Conservation (phyloP, 1,139 yeast species). For the Yamadazyma diddensiae region DNA sequence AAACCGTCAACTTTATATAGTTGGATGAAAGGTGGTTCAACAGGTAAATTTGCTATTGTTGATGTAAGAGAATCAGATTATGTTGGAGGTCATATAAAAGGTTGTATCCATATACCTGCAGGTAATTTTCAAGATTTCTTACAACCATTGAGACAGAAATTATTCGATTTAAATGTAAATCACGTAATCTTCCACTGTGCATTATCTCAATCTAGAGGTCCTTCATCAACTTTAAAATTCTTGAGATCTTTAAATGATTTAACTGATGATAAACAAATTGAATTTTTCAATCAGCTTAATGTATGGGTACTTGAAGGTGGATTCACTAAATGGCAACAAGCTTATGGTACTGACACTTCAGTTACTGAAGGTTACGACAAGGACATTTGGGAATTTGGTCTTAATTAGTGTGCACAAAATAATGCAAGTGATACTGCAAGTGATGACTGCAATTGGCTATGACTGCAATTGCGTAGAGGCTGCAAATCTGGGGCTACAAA, state of each 20-base stretch:
- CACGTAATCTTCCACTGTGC: constrained; percentile 88
- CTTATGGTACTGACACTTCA: constrained; percentile 61
- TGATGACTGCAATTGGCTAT: too few relatives aligned
- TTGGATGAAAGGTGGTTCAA: constrained; percentile 44
- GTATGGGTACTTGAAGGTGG: constrained; percentile 83
- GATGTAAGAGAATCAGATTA: constrained; percentile 87
- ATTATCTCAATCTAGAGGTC: constrained; percentile 86
- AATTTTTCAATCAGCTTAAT: constrained; percentile 35
- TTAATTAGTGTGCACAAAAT: too few relatives aligned
- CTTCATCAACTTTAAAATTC: constrained; percentile 72
- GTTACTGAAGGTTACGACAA: constrained; percentile 69
- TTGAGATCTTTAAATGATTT: constrained; percentile 49
- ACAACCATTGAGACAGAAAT: constrained; percentile 38
- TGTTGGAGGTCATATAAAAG: constrained; percentile 65
- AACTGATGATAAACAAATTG: constrained; percentile 22
- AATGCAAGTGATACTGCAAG: too few relatives aligned
- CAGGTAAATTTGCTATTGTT: constrained; percentile 59
- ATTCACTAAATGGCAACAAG: constrained; percentile 76
- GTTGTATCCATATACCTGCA: constrained; percentile 63
- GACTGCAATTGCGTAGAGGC: too few relatives aligned
- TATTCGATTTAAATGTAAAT: constrained; percentile 32
- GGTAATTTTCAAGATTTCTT: constrained; percentile 40
- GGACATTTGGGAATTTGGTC: constrained; percentile 47
- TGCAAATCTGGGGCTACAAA: too few relatives aligned
- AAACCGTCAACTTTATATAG: constrained; percentile 40